Base-by-base conservation (phyloP, 495 filamentous ascomycete genomes). In the Penicillium ochrochloron region DNA sequence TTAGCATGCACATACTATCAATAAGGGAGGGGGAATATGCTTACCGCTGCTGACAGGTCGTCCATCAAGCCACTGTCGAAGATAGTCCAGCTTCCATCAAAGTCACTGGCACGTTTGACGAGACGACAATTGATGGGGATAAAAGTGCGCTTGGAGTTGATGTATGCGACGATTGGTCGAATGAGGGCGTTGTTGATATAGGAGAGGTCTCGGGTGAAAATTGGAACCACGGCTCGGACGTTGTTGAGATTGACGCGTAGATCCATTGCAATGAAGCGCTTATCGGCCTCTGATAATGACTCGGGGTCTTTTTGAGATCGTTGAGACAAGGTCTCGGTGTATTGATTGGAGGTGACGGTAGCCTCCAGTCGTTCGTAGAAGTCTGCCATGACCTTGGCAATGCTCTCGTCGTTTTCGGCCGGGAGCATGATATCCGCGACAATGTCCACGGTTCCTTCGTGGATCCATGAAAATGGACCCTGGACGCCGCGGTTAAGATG, bases 91-190 rank as follows among this genome's bases (percentile, higher is more conserved):
- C 90, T 90, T 19, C 95, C 95, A 74, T 99, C 93, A 69, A 98
- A 99, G 75, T 99, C 95, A 59, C 84, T 82, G 11, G 85, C 83
- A 3, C 85, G 86, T 78, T 99, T 99, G 64, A 97, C 90, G 59
- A 99, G 90, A 57, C 94, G 91, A 78, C 95, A 98, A 62, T 90
- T 90, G 70, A 99, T 89, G 11, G 95, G 96, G 53, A 99, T 98
- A 72, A 96, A 97, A 0, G 93, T 94, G 69, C 87, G 89, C 72
- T 90, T 87, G 34, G 92, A 92, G 75, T 99, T 99, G 77, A 99
- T 97, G 71, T 97, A 99, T 1, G 95, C 96, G n/a, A 99, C 95
- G 60, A 99, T 99, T 17, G 95, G 95, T 29, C 95, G 87, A 44
- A 98, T 90, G 8, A 99, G 86, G 3, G 95, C 95, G 70, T 94